Evolutionary conservation across 2,329 filamentous ascomycete genomes (phyloP), one percentile per base, ranked within the genome.

Genomic region (Botryosphaeria agaves): DNA sequence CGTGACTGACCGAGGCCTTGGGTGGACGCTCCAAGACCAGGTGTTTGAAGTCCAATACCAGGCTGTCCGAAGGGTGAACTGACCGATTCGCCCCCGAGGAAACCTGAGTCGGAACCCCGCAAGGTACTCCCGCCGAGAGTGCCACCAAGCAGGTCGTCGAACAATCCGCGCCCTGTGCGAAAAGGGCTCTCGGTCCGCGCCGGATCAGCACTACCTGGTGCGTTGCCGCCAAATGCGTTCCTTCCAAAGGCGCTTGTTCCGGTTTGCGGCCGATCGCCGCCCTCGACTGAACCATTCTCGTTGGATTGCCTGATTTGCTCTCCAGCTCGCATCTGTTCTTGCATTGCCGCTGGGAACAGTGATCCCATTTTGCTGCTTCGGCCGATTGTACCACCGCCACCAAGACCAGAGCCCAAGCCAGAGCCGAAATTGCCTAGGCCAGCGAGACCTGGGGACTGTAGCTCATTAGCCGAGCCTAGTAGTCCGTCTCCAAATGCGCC

Each of bases 301-400:
- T 74, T 66, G 3, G 58, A 57, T 19, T 60, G 50, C 7, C 49
- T 44, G 18, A 40, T 41, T 21, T 50, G 47, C 14, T 58, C 53
- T 16, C 63, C 59, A 25, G 54, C 51, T 35, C 84, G 79, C 77
- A 91, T 85, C 51, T 91, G 82, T 20, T 84, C 80, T 55, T 94
- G 85, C 79, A 92, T 85, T 4, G 78, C 76, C 1, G 74, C 60
- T 6, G 87, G 85, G 46, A 98, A 94, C 15, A 98, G 61, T 2
- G 83, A 85, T 2, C 80, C 79, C 23, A 94, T 63, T 53, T 85
- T 91, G 59, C 80, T 89, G 4, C 72, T 67, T 21, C 83, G 74
- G 18, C 80, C 72, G 27, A 80, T 69, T 30, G 76, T 76, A 30
- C 76, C 75, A 5, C 72, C 57, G 33, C 62, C 64, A 34, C 61